Percentiles rank a stretch among this genome's conserved stretches.
phyloP scores from a whole-genome alignment of 1,284 basidiomycete genomes.

The Leccinum subrobustum region DNA sequence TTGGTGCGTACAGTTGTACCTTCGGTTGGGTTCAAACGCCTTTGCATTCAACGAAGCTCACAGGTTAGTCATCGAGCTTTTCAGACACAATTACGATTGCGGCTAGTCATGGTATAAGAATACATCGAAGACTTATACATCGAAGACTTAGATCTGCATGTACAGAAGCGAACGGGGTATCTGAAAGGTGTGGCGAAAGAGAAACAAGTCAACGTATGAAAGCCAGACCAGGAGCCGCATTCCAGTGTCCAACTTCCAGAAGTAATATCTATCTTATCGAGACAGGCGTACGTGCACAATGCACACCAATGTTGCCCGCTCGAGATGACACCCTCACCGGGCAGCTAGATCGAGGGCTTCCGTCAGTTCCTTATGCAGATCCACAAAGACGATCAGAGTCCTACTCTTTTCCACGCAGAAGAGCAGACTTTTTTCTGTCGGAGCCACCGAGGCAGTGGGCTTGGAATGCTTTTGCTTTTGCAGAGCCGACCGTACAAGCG shows the following conservation, averaged over 20 bases:
- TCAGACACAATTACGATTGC: not conserved
- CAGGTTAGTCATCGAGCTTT: too few relatives aligned
- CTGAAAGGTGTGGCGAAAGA: too few relatives aligned
- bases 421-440: constrained; percentile 6
- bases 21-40: too few relatives aligned
- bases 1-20: too few relatives aligned
- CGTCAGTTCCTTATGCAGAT: not conserved
- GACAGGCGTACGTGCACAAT: not conserved
- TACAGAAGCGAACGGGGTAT: not conserved
- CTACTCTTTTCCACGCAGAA: constrained; percentile 15
- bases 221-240: not conserved
- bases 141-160: too few relatives aligned
- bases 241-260: not conserved
- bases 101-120: too few relatives aligned
- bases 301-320: not conserved
- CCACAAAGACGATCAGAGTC: not conserved
- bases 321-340: not conserved
- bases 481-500: not conserved
- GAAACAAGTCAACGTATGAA: too few relatives aligned
- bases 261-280: not conserved
- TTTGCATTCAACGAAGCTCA: too few relatives aligned
- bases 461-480: constrained; percentile 6
- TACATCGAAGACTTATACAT: too few relatives aligned
- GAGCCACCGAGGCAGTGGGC: not conserved
- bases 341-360: not conserved